Percentiles rank a stretch among this genome's conserved stretches.
Conservation (phyloP, 352 stramenopile genomes). For the Detonula confervacea region DNA sequence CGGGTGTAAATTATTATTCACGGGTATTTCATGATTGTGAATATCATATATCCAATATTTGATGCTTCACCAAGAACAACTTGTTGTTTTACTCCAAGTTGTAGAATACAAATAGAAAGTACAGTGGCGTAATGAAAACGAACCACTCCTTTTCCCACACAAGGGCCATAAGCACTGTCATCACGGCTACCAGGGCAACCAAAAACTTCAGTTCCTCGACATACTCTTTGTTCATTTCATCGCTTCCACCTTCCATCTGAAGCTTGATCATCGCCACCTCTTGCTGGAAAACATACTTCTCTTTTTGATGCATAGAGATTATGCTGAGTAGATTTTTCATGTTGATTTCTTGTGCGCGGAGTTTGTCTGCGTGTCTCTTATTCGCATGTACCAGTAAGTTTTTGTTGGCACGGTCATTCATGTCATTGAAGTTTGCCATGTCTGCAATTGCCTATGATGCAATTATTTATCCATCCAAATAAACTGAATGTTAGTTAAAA, state of each 20-base stretch:
- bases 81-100: slow-evolving; percentile 11
- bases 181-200: neutral
- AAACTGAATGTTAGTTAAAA: neutral
- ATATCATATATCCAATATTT: neutral
- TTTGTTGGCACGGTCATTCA: slow-evolving; percentile 26
- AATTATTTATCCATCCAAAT: neutral
- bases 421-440: slow-evolving; percentile 12
- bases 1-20: neutral
- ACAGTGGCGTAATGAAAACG: slow-evolving; percentile 15
- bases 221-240: neutral
- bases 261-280: slow-evolving; percentile 15
- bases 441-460: slow-evolving; percentile 5
- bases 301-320: slow-evolving; percentile 6
- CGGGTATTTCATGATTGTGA: neutral
- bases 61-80: too few relatives aligned
- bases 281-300: slow-evolving; percentile 10
- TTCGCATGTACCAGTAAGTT: slow-evolving; percentile 4
- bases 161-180: slow-evolving; percentile 15
- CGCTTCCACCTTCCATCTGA: slow-evolving; percentile 4
- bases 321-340: slow-evolving; percentile 6
- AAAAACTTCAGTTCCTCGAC: slow-evolving; percentile 18
- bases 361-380: slow-evolving; percentile 15
- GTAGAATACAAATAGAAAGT: slow-evolving; percentile 31
- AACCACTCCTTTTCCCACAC: neutral
- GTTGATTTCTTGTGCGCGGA: slow-evolving; percentile 6